These are phyloP conservation scores for Pythium rhizo-oryzae DNA, from an alignment of 352 stramenopile genomes.

Conservation along the genomic window DNA sequence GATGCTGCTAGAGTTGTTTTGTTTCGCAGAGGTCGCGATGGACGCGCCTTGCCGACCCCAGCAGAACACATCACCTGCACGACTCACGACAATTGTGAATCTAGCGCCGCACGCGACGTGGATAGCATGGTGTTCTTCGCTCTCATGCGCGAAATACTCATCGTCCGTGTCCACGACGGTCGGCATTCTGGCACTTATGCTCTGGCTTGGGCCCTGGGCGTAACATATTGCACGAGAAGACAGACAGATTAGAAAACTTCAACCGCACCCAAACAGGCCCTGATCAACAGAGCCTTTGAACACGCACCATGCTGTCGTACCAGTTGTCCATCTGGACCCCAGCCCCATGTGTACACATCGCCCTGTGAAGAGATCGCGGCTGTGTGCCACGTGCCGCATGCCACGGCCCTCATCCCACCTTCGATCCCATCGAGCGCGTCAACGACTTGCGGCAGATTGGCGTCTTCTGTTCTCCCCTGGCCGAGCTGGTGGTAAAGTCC, in stretches of 20 bases:
- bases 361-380: conserved; percentile 60
- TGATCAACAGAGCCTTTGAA: not conserved
- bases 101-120: conserved; percentile 53
- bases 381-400: conserved; percentile 79
- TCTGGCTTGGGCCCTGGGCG: conserved; percentile 15
- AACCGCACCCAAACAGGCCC: too few relatives aligned
- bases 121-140: conserved; percentile 32
- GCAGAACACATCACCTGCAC: conserved; percentile 48
- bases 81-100: conserved; percentile 50
- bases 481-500: conserved; percentile 82
- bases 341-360: conserved; percentile 83
- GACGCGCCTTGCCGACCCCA: conserved; percentile 40
- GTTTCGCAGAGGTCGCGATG: not conserved
- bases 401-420: conserved; percentile 42
- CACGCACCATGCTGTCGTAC: conserved; percentile 29
- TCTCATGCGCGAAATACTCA: conserved; percentile 30
- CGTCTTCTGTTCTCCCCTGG: conserved; percentile 49
- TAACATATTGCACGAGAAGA: not conserved
- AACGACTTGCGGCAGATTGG: conserved; percentile 33
- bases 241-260: not conserved
- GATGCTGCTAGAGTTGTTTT: not conserved
- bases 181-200: conserved; percentile 41
- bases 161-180: conserved; percentile 44
- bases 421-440: conserved; percentile 57
- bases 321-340: conserved; percentile 71